phyloP scores from a whole-genome alignment of 2,329 filamentous ascomycete genomes.

The Stromatinia cepivora region DNA sequence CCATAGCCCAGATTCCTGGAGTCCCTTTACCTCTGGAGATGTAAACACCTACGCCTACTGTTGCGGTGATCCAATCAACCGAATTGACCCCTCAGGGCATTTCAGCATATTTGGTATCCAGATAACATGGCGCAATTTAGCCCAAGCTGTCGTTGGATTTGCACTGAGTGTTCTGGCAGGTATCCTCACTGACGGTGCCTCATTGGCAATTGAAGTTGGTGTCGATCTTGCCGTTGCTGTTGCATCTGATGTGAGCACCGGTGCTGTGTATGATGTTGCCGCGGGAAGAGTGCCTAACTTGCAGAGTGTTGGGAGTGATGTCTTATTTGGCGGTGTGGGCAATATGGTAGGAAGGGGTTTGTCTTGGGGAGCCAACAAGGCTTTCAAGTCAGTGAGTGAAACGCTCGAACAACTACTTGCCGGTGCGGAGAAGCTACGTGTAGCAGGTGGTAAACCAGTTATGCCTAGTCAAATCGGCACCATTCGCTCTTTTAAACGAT shows the following conservation, averaged over 20 bases:
- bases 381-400: not conserved
- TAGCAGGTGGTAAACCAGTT: not conserved
- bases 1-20: not conserved
- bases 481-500: not conserved
- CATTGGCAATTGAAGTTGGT: not conserved
- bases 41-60: not conserved
- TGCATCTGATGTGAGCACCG: not conserved
- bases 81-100: not conserved
- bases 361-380: not conserved
- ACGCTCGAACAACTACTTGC: conserved; percentile 3
- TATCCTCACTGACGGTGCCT: not conserved
- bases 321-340: not conserved
- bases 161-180: conserved; percentile 7
- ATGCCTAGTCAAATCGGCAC: not conserved
- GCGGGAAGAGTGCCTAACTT: not conserved
- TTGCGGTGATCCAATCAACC: not conserved
- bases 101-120: not conserved
- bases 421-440: not conserved
- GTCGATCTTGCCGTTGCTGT: not conserved
- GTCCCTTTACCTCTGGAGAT: not conserved
- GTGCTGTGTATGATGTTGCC: conserved; percentile 3
- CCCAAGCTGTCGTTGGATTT: not conserved
- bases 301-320: not conserved
- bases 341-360: not conserved
- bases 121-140: not conserved